Evolutionary conservation across 2,329 filamentous ascomycete species (phyloP), one percentile per base, ranked within the genome.

Genomic region (Verticillium isaacii): DNA sequence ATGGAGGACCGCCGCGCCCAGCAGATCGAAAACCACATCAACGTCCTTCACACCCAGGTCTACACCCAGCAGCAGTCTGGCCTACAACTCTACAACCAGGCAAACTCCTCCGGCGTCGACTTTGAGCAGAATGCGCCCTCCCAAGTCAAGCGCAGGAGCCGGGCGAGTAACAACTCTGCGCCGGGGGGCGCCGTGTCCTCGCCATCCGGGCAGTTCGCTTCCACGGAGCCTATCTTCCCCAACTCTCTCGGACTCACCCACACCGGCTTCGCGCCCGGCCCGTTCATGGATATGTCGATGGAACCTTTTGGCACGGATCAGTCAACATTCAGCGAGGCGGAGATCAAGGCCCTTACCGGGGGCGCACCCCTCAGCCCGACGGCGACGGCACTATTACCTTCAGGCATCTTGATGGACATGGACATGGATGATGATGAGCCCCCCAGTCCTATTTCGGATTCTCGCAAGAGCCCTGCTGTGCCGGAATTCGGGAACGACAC

Each of bases 281-380:
- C 85, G 8, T 88, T 82, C 58, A 79, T 84, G 72, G 80, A 82
- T 57, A 73, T 79, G 52, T 75, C 78, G 1, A 68, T 75, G 3
- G 79, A 81, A 50, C 65, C 68, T 9, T 60, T 65, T 34, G 62
- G 56, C 41, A 58, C 58, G 67, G 29, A 45, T 23, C 25, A 59
- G 32, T 67, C 80, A 64, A 68, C 72, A 11, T 79, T 87, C 60
- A 85, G 85, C 6, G 88, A 90, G 36, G 82, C 85, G 1, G 87
- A 89, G 19, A 75, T 89, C 5, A 85, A 85, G 62, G 80, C 80
- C 19, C 72, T 89, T 39, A 86, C 82, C 3, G 83, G 81, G 19
- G 87, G 85, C 32, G 90, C 89, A 2, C 89, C 89, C 1, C 84
- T 94, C 72, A 93, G 90, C 68, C 91, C 91, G 1, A 90, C 89